Base-by-base conservation (phyloP, 2,329 filamentous ascomycete genomes). In the Neofusicoccum umdonicola region DNA sequence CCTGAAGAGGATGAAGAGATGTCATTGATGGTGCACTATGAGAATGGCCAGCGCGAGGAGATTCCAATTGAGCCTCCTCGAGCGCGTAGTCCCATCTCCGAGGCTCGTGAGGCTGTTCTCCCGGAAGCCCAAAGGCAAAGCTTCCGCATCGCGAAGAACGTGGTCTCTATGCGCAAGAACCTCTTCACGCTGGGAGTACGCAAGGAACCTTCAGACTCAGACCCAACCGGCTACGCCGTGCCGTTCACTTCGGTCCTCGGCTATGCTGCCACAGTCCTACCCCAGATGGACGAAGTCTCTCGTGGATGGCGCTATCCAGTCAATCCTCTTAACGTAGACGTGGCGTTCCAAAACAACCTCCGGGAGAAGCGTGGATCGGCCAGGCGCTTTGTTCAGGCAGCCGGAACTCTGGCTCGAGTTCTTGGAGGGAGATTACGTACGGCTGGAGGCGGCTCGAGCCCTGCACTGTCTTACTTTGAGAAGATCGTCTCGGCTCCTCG, bases 321-420 rank as follows among this genome's bases (percentile, higher is more conserved):
- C 35, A 81, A 86, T 62, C 86, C 87, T 4, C 74, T 77, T 11
- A 73, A 76, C 2, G 80, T 84, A 22, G 81, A 85, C 44, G 82
- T 88, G 11, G 71, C 76, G 11, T 72, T 85, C 6, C 85, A 89
- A 68, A 83, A 84, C 68, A 82, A 82, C 8, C 77, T 88, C 27
- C 83, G 86, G 37, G 80, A 80, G 35, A 81, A 84, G 67, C 83
- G 87, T 44, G 83, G 85, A 67, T 79, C 84, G 17, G 79, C 82
- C 37, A 83, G 84, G 71, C 81, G 86, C 64, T 89, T 88, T 70
- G 83, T 88, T 1, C 87, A 89, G 73, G 86, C 85, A 48, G 80
- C 85, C 42, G 87, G 86, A 31, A 85, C 83, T 3, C 73, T 89
- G 17, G 79, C 85, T 15, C 78, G 83, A 58, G 81, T 82, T 1